These are phyloP conservation scores for Botrytis squamosa DNA, from an alignment of 2,329 filamentous ascomycete species.

Conservation along the genomic window DNA sequence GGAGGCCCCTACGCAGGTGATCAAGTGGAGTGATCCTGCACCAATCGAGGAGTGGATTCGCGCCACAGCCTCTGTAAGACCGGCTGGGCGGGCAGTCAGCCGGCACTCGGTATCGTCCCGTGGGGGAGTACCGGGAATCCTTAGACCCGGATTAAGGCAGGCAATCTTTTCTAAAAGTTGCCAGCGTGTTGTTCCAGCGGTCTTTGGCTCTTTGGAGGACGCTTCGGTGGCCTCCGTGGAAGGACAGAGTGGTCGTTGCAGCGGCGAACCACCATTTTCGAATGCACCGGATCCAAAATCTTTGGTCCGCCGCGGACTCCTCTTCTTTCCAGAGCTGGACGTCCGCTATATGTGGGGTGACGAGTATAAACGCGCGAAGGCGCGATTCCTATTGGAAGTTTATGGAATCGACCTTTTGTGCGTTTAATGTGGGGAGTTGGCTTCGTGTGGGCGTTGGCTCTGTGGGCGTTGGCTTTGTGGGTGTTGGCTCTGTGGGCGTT, in stretches of 20 bases:
- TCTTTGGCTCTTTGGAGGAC: constrained; percentile 4
- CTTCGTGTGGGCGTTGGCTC: not conserved
- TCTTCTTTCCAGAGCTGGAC: constrained; percentile 11
- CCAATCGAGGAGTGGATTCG: not conserved
- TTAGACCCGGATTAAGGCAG: constrained; percentile 9
- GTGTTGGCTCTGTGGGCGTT: not conserved
- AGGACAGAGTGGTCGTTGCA: not conserved
- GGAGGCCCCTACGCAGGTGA: not conserved
- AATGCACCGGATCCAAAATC: not conserved
- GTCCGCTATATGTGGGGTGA: constrained; percentile 1
- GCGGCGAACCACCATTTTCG: not conserved
- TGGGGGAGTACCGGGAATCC: constrained; percentile 7
- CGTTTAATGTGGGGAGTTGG: not conserved
- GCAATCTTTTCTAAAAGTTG: constrained; percentile 2
- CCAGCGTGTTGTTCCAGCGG: not conserved
- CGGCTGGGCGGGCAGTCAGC: not conserved
- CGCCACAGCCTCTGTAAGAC: not conserved
- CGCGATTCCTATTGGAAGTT: not conserved
- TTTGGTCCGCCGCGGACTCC: not conserved
- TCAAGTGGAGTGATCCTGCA: constrained; percentile 2
- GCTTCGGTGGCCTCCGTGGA: not conserved
- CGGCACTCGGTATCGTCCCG: not conserved
- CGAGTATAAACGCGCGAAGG: not conserved
- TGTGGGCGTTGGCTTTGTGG: not conserved
- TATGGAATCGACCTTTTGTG: constrained; percentile 2